Conservation (phyloP, 257 asterid species). For the Ehretia macrophylla region DNA sequence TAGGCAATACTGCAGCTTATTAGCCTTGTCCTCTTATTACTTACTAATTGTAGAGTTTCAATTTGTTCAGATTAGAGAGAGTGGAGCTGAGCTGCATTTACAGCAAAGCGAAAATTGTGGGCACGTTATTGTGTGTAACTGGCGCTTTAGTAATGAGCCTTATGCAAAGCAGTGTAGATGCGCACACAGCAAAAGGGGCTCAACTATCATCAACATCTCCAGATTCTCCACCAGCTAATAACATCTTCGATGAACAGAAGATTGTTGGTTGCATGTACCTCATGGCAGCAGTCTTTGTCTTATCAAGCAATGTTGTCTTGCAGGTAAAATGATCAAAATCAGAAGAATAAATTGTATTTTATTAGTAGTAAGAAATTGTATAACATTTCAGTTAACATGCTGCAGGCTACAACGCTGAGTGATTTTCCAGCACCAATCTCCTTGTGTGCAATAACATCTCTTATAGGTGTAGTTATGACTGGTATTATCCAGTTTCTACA, state of each 20-base stretch:
- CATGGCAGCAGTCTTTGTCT: conserved; percentile 58
- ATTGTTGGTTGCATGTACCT: conserved; percentile 65
- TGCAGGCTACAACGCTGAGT: conserved; percentile 69
- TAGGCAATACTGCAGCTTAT: not conserved
- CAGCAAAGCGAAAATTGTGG: conserved; percentile 71
- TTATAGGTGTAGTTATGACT: conserved; percentile 58
- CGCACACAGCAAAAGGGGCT: conserved; percentile 11
- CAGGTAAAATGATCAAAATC: conserved; percentile 49
- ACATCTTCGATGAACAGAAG: conserved; percentile 30
- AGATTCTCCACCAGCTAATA: conserved; percentile 16
- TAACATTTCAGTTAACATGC: not conserved
- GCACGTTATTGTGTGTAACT: conserved; percentile 67
- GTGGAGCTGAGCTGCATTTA: conserved; percentile 58
- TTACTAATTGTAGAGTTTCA: not conserved
- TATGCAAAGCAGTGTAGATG: conserved; percentile 52
- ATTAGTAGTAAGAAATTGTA: not conserved
- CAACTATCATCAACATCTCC: conserved; percentile 14
- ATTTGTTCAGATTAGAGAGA: conserved; percentile 61
- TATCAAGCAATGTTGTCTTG: conserved; percentile 66
- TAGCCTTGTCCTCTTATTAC: not conserved
- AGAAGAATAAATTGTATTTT: not conserved
- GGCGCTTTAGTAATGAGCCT: conserved; percentile 79
- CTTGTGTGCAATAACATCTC: conserved; percentile 61
- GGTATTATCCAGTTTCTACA: conserved; percentile 34
- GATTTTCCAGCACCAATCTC: conserved; percentile 80